Evolutionary conservation across 192 early-diverging fungal species (phyloP), one percentile per base, ranked within the genome.

Genomic region (Cetraspora pellucida): DNA sequence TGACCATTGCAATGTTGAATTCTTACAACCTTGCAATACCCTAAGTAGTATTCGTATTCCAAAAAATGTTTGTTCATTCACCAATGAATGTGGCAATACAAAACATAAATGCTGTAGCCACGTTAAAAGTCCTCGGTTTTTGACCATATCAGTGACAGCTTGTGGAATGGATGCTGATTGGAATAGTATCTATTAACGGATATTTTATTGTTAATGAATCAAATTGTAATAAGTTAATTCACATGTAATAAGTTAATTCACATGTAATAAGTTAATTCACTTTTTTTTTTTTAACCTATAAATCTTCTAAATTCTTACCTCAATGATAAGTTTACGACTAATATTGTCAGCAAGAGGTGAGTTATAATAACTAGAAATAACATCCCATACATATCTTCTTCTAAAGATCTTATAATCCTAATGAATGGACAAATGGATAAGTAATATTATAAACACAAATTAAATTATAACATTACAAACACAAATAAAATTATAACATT

Each of bases 301-400:
- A 67, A 47, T 81, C 78, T 14, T 81, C 77, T n/a, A 72, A 57
- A n/a, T 71, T 25, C 44, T 77, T 78, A 87, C 84, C 84, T 87
- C 86, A 21, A 84, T 81, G n/a, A 86, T 79, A 66, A 84, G 75
- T 59, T 82, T 85, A 61, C 78, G 82, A 46, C 81, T 85, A 25
- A 82, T 19, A 28, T 86, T 79, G 74, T 95, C 94, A 23, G 87
- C 86, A 55, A 93, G 77, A 3, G 85, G 83, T 10, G 92, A 94
- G 57, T 84, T 83, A 81, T 92, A 94, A 71, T 89, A 93, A 5
- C 84, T 81, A 16, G 85, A 77, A 61, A 95, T 74, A 23, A 93
- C 83, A 80, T 95, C 91, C 65, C 91, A 81, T 19, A 93, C 87
- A 80, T 90, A 88, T 37, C 94, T 85, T 58, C 93, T 84, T 72